Evolutionary conservation across 2,329 filamentous ascomycete species (phyloP), one percentile per base, ranked within the genome.

Genomic region (Aureobasidium sp.): DNA sequence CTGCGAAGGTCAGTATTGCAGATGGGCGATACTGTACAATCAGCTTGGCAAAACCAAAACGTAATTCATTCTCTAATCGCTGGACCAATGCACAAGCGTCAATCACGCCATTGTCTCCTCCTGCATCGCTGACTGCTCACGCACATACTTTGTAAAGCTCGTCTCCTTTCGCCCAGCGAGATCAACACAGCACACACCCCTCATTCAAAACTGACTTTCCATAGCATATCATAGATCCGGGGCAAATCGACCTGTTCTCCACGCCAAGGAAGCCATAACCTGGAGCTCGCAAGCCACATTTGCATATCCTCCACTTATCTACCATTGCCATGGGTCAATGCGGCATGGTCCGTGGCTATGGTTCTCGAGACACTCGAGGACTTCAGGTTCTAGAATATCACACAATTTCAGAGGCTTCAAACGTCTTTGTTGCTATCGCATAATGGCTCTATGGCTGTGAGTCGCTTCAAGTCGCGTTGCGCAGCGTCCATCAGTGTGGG

Each of bases 221-320:
- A 37, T 59, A 42, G 34, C 36, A 59, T 59, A 37, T 50, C n/a
- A 59, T 42, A 48, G 57, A 59, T 59, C 57, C 45, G 57, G 57
- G 55, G 45, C 54, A 48, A 21, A 29, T 42, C 39, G 25, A 29
- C 42, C 42, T 21, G 11, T 58, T 58, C 54, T 58, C 54, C 54
- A 48, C 54, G 54, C 54, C 54, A 58, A 50, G 57, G 3, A 8
- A 25, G 57, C 42, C 54, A 48, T 58, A 59, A 59, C 21, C 57
- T 59, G 57, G 57, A 59, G 54, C 16, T n/a, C 45, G 37, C 45
- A 50, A 59, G 57, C 57, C 57, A 59, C 57, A 49, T 27, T 42
- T 49, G 44, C 57, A 42, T 27, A 42, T 59, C 44, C 57, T 59
- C 57, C 45, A 59, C 45, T 32, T 21, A 34, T 29, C 15, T 59